Base-by-base conservation (phyloP, 2,329 filamentous ascomycete genomes). In the Fusarium sp. region DNA sequence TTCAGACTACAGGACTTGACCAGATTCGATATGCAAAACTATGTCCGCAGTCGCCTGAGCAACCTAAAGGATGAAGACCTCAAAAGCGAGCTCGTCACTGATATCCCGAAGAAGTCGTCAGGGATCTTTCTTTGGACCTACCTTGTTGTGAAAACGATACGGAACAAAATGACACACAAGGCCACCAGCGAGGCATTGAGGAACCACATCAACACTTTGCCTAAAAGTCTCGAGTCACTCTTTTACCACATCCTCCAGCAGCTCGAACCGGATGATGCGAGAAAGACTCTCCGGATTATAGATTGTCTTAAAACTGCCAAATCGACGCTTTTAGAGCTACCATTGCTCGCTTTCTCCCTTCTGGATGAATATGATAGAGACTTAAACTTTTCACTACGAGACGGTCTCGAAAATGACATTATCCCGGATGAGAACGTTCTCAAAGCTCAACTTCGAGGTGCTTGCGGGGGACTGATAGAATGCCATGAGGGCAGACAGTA, bases 71-170 rank as follows among this genome's bases (percentile, higher is more conserved):
- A 62, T 6, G n/a, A 60, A 6, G 1, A 1, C 3, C 9, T 44
- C 0, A 38, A 18, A 7, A 0, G 11, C 0, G 1, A 22, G 3
- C 12, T 62, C 4, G 31, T 8, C 3, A 1, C 18, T 2, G 17
- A 14, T 12, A 31, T 62, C 2, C 7, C 27, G 2, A 0, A 6
- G 0, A 46, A 1, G 10, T 57, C 52, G 1, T 57, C 27, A 0
- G 59, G 52, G 0, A 46, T 62, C 1, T 62, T 62, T 0, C n/a
- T 62, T 0, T 62, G 41, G 52, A 31, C 46, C 14, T 49, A 49
- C 33, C 46, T 57, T 18, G 42, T 49, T 6, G 33, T 49, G 1
- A 36, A 18, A 8, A 38, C 15, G 0, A 49, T 57, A 3, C 42
- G 33, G 1, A 38, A n/a, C 14, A 57, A 49, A 15, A 22, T 49